A percentile compares a stretch with the other conserved stretches of the same genome.
Evolutionary conservation across 1,284 basidiomycete species (phyloP).

Genomic region (Mycena sp.): DNA sequence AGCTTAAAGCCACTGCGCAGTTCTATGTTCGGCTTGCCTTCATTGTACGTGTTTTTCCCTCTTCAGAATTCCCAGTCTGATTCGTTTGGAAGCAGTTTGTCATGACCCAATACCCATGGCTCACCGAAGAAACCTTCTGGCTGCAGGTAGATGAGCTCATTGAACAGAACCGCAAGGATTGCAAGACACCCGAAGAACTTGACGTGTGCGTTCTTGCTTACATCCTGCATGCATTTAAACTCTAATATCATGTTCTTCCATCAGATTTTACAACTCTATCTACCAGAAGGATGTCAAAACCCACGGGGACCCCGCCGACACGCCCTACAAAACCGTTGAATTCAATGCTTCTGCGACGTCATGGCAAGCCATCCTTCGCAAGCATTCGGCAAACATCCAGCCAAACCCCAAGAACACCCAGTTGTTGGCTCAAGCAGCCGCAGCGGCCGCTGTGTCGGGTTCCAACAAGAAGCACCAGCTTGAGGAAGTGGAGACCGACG

Average conservation of each 20-base stretch:
- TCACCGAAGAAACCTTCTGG: conserved; percentile 3
- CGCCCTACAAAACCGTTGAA: background rate
- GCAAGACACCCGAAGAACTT: background rate
- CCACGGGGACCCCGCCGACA: background rate
- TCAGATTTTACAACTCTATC: background rate
- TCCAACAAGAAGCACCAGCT: too few relatives aligned
- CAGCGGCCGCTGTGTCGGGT: too few relatives aligned
- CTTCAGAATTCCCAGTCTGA: too few relatives aligned
- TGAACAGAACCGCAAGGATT: background rate
- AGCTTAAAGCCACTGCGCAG: too few relatives aligned
- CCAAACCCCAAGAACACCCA: background rate
- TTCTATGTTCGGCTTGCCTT: too few relatives aligned
- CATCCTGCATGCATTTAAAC: too few relatives aligned
- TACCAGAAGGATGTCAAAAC: background rate
- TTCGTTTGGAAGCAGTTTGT: background rate
- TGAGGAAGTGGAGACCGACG: too few relatives aligned
- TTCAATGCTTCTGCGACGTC: background rate
- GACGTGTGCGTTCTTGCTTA: background rate
- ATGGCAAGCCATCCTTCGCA: background rate
- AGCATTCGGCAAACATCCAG: background rate
- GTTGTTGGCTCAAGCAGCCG: too few relatives aligned
- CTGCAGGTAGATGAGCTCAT: background rate
- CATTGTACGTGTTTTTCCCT: background rate
- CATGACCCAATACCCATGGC: background rate
- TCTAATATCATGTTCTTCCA: background rate